A percentile compares a stretch with the other conserved stretches of the same genome.
These are phyloP conservation scores for Chaetomiaceae sp. DNA, from an alignment of 2,329 filamentous ascomycete species.

Conservation along the genomic window DNA sequence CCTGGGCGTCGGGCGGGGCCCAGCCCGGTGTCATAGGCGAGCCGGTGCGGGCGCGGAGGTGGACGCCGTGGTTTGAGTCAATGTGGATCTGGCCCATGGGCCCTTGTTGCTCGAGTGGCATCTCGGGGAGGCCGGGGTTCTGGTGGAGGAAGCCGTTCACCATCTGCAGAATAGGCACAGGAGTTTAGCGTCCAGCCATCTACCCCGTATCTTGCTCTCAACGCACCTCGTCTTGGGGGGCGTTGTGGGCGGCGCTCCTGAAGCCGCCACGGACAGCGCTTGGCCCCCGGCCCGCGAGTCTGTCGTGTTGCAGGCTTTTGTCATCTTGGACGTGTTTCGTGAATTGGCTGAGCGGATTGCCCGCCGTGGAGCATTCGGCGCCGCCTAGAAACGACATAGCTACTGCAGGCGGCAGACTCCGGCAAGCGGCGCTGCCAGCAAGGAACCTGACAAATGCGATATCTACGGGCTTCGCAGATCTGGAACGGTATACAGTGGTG, in stretches of 20 bases:
- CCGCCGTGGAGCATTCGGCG: conserved; percentile 92
- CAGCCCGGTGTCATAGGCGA: conserved; percentile 49
- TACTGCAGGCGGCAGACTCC: no score
- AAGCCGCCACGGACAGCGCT: conserved; percentile 69
- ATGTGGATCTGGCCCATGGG: conserved; percentile 39
- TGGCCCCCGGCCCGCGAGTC: conserved; percentile 70
- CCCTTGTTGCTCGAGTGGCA: conserved; percentile 43
- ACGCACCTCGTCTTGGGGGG: conserved; percentile 65
- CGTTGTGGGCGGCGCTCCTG: conserved; percentile 62
- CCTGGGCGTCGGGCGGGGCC: conserved; percentile 53
- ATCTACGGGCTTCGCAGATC: no score
- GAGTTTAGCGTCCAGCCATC: no score
- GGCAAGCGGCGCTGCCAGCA: no score
- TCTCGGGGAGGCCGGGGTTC: conserved; percentile 52
- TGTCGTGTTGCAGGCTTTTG: conserved; percentile 87
- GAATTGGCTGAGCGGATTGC: conserved; percentile 94
- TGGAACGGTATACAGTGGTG: no score
- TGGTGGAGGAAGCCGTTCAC: conserved; percentile 91
- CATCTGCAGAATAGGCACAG: conserved; percentile 53
- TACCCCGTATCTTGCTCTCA: no score
- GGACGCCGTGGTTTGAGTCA: conserved; percentile 42
- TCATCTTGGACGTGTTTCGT: conserved; percentile 96
- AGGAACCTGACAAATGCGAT: conserved; percentile 2
- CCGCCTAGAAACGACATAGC: conserved; percentile 92
- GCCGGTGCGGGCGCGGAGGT: conserved; percentile 47